phyloP scores from a whole-genome alignment of 1,284 basidiomycete species.

The Irpex sp. region DNA sequence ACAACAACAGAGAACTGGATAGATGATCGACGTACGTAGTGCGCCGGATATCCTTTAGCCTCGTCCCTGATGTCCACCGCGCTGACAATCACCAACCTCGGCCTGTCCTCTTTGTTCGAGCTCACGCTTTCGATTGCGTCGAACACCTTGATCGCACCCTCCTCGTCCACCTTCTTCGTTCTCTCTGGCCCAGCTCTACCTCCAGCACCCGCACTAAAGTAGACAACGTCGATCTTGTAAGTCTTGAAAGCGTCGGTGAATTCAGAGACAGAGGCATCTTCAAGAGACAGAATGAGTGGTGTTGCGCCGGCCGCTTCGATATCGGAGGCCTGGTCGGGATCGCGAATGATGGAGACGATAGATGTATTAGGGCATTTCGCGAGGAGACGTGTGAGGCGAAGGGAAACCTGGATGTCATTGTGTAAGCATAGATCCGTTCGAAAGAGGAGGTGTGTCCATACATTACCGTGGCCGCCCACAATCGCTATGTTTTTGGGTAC shows the following conservation, averaged over 20 bases:
- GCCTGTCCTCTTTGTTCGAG: conserved; percentile 30
- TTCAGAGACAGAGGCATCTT: conserved; percentile 43
- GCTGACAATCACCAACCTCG: conserved; percentile 57
- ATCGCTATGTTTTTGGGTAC: conserved; percentile 27
- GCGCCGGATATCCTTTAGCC: conserved; percentile 42
- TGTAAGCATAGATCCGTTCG: too few species aligned
- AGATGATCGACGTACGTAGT: conserved; percentile 42
- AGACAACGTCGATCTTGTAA: conserved; percentile 40
- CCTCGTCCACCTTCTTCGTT: conserved; percentile 64
- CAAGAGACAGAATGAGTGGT: conserved; percentile 56
- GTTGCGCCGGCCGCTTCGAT: conserved; percentile 38
- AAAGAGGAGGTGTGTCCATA: conserved; percentile 10
- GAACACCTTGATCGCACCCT: conserved; percentile 68
- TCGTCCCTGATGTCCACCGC: conserved; percentile 60
- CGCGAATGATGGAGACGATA: conserved; percentile 59
- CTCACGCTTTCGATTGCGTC: conserved; percentile 58
- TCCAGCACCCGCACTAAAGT: conserved; percentile 67
- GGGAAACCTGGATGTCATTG: conserved; percentile 36
- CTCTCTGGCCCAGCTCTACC: conserved; percentile 61
- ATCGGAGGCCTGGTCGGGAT: conserved; percentile 39
- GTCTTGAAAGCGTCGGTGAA: conserved; percentile 46
- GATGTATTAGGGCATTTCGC: conserved; percentile 30
- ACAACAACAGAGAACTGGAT: too few species aligned
- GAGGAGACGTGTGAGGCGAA: conserved; percentile 48
- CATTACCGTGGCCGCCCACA: conserved; percentile 50